Base-by-base conservation (phyloP, 2,329 filamentous ascomycete genomes). In the Nemania bipapillata region DNA sequence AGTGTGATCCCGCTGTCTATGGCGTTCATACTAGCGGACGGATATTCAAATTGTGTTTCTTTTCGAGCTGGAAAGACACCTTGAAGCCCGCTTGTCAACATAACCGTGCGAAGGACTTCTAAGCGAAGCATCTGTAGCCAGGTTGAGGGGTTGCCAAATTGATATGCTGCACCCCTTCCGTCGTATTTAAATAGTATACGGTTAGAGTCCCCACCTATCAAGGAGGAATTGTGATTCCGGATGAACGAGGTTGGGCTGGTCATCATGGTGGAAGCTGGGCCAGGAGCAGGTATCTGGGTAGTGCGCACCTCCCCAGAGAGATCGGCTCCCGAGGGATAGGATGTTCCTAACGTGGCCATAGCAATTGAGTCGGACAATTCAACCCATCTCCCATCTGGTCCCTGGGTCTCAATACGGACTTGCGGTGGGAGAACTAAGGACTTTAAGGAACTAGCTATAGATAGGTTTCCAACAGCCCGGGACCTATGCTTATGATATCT, bases 71-170 rank as follows among this genome's bases (percentile, higher is more conserved):
- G 30, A 9, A 9, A 4, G 30, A 32, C 30, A 32, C 7, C 7
- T 15, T 30, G 2, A 15, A 54, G 20, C 22, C 32, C n/a, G 5
- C 24, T 24, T 30, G 20, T 26, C 22, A 26, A 24, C 26, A 42
- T 17, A 4, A 6, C 4, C 5, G 3, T 15, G 20, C 42, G 40
- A 24, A 54, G 15, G 4, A 12, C 8, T 42, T 30, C 50, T 9
- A 30, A 57, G 11, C 42, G 61, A 42, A 58, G 45, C 9, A 26
- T 9, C 24, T 8, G 28, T 20, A 65, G 20, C 62, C 62, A 65
- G 62, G 42, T 26, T 17, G 35, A 49, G 35, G 60, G 30, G 32
- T 9, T 1, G 2, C 30, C 32, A 4, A 42, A 2, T 17, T 4
- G 56, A 24, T 24, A 49, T 49, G n/a, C 30, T 9, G 30, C 9